phyloP scores from a whole-genome alignment of 2,329 filamentous ascomycete species.

The Fusarium xylarioides region DNA sequence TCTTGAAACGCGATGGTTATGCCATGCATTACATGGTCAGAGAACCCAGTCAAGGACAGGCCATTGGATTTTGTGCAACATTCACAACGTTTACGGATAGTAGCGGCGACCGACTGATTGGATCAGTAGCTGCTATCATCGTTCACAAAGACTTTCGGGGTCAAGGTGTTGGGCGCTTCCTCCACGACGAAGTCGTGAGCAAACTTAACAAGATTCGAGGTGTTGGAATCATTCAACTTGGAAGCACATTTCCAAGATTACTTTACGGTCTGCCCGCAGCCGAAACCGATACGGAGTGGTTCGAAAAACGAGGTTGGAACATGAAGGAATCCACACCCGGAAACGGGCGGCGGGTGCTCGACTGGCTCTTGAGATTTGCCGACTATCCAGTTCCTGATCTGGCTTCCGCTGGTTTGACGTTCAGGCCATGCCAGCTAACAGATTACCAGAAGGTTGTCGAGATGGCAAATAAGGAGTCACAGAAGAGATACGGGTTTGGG shows the following conservation, averaged over 20 bases:
- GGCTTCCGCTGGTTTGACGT: constrained; percentile 53
- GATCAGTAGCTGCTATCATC: constrained; percentile 64
- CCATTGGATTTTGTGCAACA: constrained; percentile 68
- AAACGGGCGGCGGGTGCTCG: constrained; percentile 59
- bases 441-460: constrained; percentile 59
- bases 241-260: constrained; percentile 67
- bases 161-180: constrained; percentile 61
- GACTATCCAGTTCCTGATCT: constrained; percentile 57
- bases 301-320: constrained; percentile 62
- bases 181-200: constrained; percentile 61
- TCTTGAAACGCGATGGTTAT: constrained; percentile 65
- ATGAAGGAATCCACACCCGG: constrained; percentile 56
- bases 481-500: constrained; percentile 58
- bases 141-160: constrained; percentile 59
- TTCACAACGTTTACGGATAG: constrained; percentile 66
- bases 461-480: constrained; percentile 60
- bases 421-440: constrained; percentile 55
- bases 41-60: constrained; percentile 51
- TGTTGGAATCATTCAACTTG: constrained; percentile 64
- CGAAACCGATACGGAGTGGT: constrained; percentile 59
- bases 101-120: constrained; percentile 61
- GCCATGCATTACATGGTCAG: constrained; percentile 66
- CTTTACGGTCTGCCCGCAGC: constrained; percentile 62
- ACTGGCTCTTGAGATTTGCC: constrained; percentile 63
- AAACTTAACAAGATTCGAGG: constrained; percentile 61